Base-by-base conservation (phyloP, 352 stramenopile genomes). In the Thalassiosira hispida region DNA sequence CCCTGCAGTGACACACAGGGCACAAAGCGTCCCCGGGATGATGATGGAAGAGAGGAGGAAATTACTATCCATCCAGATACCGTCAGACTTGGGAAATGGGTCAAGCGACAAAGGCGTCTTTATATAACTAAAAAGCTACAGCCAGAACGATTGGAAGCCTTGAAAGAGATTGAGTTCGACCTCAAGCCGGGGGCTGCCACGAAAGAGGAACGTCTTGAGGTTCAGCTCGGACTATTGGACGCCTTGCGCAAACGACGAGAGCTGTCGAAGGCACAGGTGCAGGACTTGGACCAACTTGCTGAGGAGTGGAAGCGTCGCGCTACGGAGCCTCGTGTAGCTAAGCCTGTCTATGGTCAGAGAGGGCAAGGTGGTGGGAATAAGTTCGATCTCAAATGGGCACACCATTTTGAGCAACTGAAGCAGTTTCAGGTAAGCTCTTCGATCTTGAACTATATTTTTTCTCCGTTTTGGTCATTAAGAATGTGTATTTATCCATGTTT, bases 301-400 rank as follows among this genome's bases (percentile, higher is more conserved):
- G 69, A 78, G 40, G 59, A 65, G 35, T 78, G 69, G 69, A 78
- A 78, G 27, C 46, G 60, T 40, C 69, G 51, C 20, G 57, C 57
- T 9, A 47, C 55, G 1, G 29, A 49, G 31, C 31, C 14, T 11
- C 31, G 56, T 40, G 27, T 52, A 9, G 49, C 16, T 20, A 60
- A 66, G 47, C 56, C 60, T 64, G 52, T 78, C 42, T 38, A 65
- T 49, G 23, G 14, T 33, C 51, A 49, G 35, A 47, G 4, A 16
- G 7, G 27, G 14, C 6, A 29, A 53, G 49, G 42, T 14, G 5
- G 9, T 14, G 5, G 9, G 5, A 71, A 65, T 27, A 77, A 71
- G 23, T 62, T 63, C 20, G 7, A 78, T 25, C 2, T 59, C 7
- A 55, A 44, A 49, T 77, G 57, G 57, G 12, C 23, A 4, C 14